Base-by-base conservation (phyloP, 2,329 filamentous ascomycete species). In the Epichloe brachyelytri region DNA sequence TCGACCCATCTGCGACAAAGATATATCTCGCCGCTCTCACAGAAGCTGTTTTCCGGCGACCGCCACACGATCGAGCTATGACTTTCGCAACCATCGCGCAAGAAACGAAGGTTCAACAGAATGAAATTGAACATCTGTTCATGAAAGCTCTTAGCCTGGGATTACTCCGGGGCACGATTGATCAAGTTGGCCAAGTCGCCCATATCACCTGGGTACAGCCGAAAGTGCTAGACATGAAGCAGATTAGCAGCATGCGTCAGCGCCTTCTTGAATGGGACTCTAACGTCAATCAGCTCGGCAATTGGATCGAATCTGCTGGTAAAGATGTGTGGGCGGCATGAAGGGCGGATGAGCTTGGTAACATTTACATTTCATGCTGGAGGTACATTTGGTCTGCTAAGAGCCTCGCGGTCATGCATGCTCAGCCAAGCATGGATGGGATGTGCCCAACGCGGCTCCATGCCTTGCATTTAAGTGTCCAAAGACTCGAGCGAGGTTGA, bases 121-220 rank as follows among this genome's bases (percentile, higher is more conserved):
- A 93, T 62, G 88, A 97, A 72, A 97, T 98, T 59, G 93, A 98
- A 76, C 91, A 97, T 67, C 73, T 98, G 57, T 86, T 98, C 62
- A 98, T 98, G 93, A 97, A 96, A 76, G 93, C 93, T n/a, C 71
- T 98, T 61, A 96, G 90, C 63, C 71, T 98, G 59, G 93, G 93
- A 1, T 74, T 98, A 59, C 73, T 98, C 59, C 80, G 85, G 59
- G 93, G 93, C 44, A 93, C 86, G 51, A 97, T 98, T 61, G 93
- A 98, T 67, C 91, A 98, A 72, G 93, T 98, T 34, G 88, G 88
- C 46, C 85, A 90, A 69, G 82, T 97, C 58, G 93, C 93, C 43
- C 82, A 90, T 65, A 96, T 98, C 70, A 91, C 91, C 62, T 98
- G 93, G 93, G 93, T 98, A 53, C 93, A 98, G 73, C 93, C 93